A percentile compares a stretch with the other conserved stretches of the same genome.
phyloP scores from a whole-genome alignment of 768 basidiomycete genomes.

The Auricularia sp. region DNA sequence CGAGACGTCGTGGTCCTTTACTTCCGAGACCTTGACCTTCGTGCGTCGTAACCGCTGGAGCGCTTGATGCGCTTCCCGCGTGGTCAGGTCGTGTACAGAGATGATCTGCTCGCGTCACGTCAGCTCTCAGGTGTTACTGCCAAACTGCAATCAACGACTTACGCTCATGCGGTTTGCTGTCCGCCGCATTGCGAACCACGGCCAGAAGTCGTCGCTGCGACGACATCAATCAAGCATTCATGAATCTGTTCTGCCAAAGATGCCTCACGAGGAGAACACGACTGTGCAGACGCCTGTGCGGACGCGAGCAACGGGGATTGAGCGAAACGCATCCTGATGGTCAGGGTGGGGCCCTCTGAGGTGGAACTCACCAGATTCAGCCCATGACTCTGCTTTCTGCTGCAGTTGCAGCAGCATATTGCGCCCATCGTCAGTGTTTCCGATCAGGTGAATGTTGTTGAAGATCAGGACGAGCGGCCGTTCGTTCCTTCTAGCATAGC shows the following conservation, averaged over 20 bases:
- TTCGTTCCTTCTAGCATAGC: constrained; percentile 42
- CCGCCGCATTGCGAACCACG: constrained; percentile 61
- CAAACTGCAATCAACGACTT: constrained; percentile 9
- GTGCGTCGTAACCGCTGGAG: constrained; percentile 39
- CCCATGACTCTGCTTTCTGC: constrained; percentile 80
- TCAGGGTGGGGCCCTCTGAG: background rate
- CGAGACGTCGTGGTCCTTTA: constrained; percentile 19
- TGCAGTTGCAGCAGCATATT: constrained; percentile 80
- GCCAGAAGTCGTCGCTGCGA: constrained; percentile 76
- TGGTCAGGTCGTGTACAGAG: constrained; percentile 60
- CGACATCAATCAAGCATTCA: background rate
- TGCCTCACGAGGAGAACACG: constrained; percentile 62
- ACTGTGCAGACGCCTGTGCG: constrained; percentile 59
- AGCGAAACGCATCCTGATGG: constrained; percentile 5
- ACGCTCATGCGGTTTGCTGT: constrained; percentile 69
- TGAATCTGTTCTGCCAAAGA: background rate
- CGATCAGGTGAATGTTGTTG: constrained; percentile 69
- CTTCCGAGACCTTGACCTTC: constrained; percentile 29
- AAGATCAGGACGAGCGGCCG: constrained; percentile 72
- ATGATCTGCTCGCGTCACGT: constrained; percentile 36
- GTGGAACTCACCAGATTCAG: constrained; percentile 50
- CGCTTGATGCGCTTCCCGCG: constrained; percentile 48
- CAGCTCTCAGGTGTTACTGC: too few species aligned
- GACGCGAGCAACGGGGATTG: background rate
- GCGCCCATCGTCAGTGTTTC: constrained; percentile 66